Evolutionary conservation across 2,329 filamentous ascomycete genomes (phyloP), one percentile per base, ranked within the genome.

Genomic region (Pyrenochaeta sp.): DNA sequence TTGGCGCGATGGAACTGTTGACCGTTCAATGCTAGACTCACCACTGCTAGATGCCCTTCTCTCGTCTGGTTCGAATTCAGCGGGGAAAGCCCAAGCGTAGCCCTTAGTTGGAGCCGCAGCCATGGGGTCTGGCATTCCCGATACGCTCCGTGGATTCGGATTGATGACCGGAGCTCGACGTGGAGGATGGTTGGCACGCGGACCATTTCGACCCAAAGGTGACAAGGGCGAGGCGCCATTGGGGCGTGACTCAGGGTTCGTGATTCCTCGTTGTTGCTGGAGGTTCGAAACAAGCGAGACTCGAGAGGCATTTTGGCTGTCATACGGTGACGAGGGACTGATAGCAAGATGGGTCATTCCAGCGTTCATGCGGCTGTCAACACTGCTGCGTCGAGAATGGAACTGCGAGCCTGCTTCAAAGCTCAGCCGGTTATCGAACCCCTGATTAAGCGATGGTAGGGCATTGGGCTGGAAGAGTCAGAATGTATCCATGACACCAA

Each of bases 61-160:
- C 39, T 83, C 81, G 42, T 82, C 83, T 36, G 77, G 80, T 56
- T 90, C 87, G 51, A 88, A 86, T 52, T 90, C 87, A 71, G 92
- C 91, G 1, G 91, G 91, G 67, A 93, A 93, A 65, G 91, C 91
- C 91, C 91, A 94, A 4, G 91, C 89, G 74, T 90, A 91, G 73
- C 91, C 91, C 76, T 92, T 92, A 10, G 90, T 93, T 5, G 91
- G 91, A 73, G 92, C 90, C 30, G 90, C 88, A 39, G 91, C 91
- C 66, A 80, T 83, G 6, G 82, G 82, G 72, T 84, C 80, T 82
- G 88, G 71, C 86, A 90, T 80, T 84, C 91, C 71, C 81, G 86
- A 78, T 83, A 85, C 52, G 81, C 88, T 64, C 83, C 89, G 62
- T 82, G 90, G 65, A 30, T 82, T 81, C 0, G 90, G 90, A 27